Base-by-base conservation (phyloP, 768 basidiomycete genomes). In the Gymnopilus junonius region DNA sequence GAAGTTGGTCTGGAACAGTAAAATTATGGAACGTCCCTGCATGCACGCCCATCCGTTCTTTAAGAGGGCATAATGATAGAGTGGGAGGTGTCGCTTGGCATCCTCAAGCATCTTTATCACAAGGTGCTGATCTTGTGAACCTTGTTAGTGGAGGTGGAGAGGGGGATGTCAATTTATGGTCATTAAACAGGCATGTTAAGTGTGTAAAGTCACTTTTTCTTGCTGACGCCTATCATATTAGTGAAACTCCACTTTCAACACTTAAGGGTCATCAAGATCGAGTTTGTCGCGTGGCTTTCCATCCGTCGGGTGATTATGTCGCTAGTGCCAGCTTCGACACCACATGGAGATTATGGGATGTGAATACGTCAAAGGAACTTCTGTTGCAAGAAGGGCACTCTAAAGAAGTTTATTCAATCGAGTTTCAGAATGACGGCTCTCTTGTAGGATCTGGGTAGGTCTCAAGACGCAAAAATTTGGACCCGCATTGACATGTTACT, bases 61-160 rank as follows among this genome's bases (percentile, higher is more conserved):
- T 95, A 58, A 82, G 91, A 77, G 94, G 93, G 7, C 96, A 98
- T 70, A 85, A 82, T 37, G 97, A 99, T 71, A 89, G 92, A 55
- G 89, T 99, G 29, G 95, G 97, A 54, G 97, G 97, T 20, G 90
- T 98, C 46, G 95, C 96, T 39, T 99, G 97, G 97, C 96, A 99
- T 80, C 97, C 97, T 1, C 80, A 89, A 70, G 96, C 97, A 17
- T 97, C 96, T 0, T 71, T 96, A 14, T 75, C 89, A 53, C 87
- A 90, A 74, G 73, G 81, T 58, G 76, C 85, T 72, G 79, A 86
- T 65, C 57, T 82, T 1, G 90, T 93, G 14, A 98, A 97, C 74
- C 82, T 99, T 55, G 96, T 87, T 2, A 97, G 94, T 63, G 94
- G 95, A 39, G 97, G 91, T 5, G 95, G 91, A 14, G 97, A 99